These are phyloP conservation scores for Puccinia triticina DNA, from an alignment of 1,284 basidiomycete genomes.

Conservation along the genomic window DNA sequence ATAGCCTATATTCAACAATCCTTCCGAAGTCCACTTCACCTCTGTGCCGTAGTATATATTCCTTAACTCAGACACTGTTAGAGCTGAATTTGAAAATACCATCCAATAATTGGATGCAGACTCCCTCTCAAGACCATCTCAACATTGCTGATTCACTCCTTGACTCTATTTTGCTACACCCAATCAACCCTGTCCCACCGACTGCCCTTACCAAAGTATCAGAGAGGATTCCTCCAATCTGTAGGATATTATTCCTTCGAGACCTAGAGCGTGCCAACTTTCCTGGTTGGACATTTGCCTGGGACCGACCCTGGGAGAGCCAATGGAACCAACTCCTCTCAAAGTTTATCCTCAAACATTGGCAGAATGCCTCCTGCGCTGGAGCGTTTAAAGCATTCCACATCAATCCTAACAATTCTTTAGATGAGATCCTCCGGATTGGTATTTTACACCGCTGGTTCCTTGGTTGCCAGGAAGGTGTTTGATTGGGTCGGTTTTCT, in stretches of 20 bases:
- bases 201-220: not conserved
- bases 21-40: not conserved
- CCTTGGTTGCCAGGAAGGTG: not conserved
- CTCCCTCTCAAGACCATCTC: not conserved
- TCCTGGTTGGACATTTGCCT: slow-evolving; percentile 2
- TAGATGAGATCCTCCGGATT: not conserved
- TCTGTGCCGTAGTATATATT: not conserved
- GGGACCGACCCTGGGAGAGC: not conserved
- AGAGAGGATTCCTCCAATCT: not conserved
- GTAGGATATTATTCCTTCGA: not conserved
- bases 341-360: slow-evolving; percentile 15
- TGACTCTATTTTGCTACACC: slow-evolving; percentile 9
- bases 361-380: not conserved
- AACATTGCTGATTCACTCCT: not conserved
- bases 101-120: slow-evolving; percentile 1
- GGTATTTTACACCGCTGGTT: slow-evolving; percentile 26
- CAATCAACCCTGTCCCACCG: not conserved
- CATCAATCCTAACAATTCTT: slow-evolving; percentile 2
- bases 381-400: slow-evolving; percentile 4
- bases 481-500: not conserved
- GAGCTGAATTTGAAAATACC: slow-evolving; percentile 1
- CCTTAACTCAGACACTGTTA: not conserved
- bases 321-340: slow-evolving; percentile 11
- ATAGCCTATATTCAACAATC: slow-evolving; percentile 4
- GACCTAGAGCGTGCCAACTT: not conserved